Evolutionary conservation across 495 filamentous ascomycete genomes (phyloP).

Genomic region (Cercophora scortea): DNA sequence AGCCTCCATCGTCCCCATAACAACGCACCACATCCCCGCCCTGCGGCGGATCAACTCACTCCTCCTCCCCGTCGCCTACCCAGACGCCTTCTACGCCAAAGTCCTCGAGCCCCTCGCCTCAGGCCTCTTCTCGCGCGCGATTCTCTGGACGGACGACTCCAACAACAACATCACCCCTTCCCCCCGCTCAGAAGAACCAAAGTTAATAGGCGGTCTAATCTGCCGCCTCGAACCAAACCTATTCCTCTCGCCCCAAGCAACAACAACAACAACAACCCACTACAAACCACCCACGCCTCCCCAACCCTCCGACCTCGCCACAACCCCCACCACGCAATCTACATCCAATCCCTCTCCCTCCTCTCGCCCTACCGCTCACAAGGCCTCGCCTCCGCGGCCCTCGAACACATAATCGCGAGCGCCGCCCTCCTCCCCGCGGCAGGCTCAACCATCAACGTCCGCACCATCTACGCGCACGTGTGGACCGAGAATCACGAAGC

Average conservation of each 20-base stretch:
- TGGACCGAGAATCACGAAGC: conserved; percentile 89
- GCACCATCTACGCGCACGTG: conserved; percentile 73
- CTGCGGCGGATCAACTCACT: conserved; percentile 75
- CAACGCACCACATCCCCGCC: conserved; percentile 56
- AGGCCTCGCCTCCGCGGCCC: conserved; percentile 69
- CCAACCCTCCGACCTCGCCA: conserved; percentile 3
- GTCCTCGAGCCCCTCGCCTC: conserved; percentile 59
- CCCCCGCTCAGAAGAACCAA: conserved; percentile 28
- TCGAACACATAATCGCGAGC: conserved; percentile 48
- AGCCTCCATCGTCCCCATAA: conserved; percentile 52
- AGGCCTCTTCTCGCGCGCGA: conserved; percentile 68
- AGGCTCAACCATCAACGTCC: conserved; percentile 39
- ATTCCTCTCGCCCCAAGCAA: conserved; percentile 10
- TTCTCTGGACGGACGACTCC: conserved; percentile 41
- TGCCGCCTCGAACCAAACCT: conserved; percentile 62
- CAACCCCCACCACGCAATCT: conserved; percentile 46
- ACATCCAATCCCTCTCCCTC: conserved; percentile 80
- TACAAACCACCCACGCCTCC: not conserved
- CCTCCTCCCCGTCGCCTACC: conserved; percentile 82
- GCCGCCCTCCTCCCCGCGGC: conserved; percentile 25
- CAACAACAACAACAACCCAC: not conserved
- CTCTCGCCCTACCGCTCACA: conserved; percentile 74
- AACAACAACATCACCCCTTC: not conserved
- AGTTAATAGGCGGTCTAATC: conserved; percentile 74
- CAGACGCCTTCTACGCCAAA: conserved; percentile 75